Conservation (phyloP, 768 basidiomycete genomes). For the Lactifluus pinguis region DNA sequence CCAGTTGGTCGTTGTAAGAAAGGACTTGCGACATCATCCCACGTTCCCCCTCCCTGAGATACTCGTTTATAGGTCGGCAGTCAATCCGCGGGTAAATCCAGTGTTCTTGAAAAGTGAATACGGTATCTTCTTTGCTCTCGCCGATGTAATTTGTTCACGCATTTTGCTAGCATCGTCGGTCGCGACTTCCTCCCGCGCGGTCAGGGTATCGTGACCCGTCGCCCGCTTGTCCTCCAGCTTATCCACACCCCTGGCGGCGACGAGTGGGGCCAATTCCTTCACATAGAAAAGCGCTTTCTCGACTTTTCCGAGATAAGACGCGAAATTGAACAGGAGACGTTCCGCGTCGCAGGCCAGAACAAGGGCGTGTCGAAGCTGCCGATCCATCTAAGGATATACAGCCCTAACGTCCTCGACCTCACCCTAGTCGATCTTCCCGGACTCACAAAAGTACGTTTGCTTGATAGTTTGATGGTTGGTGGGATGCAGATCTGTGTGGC, state of each 20-base stretch:
- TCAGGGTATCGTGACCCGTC: slow-evolving; percentile 90
- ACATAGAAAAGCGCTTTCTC: slow-evolving; percentile 93
- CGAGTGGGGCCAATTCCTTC: slow-evolving; percentile 97
- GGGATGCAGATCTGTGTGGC: neutral
- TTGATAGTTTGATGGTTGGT: neutral
- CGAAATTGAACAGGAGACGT: slow-evolving; percentile 98
- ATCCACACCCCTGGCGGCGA: slow-evolving; percentile 76
- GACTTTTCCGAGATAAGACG: slow-evolving; percentile 90
- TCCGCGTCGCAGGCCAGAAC: slow-evolving; percentile 95
- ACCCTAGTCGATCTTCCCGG: slow-evolving; percentile 96
- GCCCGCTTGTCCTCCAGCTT: slow-evolving; percentile 92
- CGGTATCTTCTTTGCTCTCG: neutral
- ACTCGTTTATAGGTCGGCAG: slow-evolving; percentile 66
- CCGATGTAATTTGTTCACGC: neutral
- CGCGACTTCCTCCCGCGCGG: slow-evolving; percentile 84
- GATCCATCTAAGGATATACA: slow-evolving; percentile 92
- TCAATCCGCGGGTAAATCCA: slow-evolving; percentile 94
- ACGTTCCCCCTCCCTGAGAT: neutral
- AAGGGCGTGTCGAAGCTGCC: slow-evolving; percentile 96
- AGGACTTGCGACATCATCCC: slow-evolving; percentile 16
- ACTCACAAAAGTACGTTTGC: slow-evolving; percentile 71
- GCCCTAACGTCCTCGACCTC: slow-evolving; percentile 89
- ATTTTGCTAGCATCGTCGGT: slow-evolving; percentile 65
- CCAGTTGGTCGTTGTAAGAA: slow-evolving; percentile 74
- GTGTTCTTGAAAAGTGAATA: slow-evolving; percentile 83